phyloP scores from a whole-genome alignment of 768 basidiomycete genomes.

The Lentinula sp. region DNA sequence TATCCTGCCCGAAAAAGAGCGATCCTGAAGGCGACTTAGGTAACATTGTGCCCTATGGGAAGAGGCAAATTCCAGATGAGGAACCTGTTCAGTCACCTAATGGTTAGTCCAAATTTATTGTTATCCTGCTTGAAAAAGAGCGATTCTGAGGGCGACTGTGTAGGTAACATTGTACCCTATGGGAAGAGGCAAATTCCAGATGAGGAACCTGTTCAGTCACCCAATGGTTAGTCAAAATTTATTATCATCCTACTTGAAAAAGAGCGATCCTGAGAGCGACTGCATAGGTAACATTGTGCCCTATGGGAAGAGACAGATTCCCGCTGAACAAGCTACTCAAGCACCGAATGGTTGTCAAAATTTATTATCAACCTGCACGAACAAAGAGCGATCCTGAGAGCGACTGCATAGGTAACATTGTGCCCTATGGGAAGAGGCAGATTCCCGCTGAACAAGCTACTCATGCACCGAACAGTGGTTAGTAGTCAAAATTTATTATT shows the following conservation, averaged over 20 bases:
- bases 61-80: not conserved
- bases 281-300: not conserved
- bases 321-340: constrained; percentile 25
- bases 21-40: not conserved
- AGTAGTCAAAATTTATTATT: constrained; percentile 13
- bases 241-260: not conserved
- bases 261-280: not conserved
- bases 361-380: no score
- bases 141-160: no score
- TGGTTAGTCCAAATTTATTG: constrained; percentile 19
- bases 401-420: not conserved
- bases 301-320: constrained; percentile 9
- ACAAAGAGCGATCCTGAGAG: no score
- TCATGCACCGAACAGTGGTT: constrained; percentile 11
- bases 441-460: no score
- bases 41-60: constrained; percentile 11
- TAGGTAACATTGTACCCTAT: not conserved
- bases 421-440: no score
- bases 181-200: not conserved
- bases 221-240: not conserved
- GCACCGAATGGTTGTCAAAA: not conserved
- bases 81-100: constrained; percentile 12
- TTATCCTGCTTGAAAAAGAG: no score
- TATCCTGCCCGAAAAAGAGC: no score
- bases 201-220: constrained; percentile 3